Evolutionary conservation across 139 green algal species (phyloP).

Genomic region (Nannochloris sp.): DNA sequence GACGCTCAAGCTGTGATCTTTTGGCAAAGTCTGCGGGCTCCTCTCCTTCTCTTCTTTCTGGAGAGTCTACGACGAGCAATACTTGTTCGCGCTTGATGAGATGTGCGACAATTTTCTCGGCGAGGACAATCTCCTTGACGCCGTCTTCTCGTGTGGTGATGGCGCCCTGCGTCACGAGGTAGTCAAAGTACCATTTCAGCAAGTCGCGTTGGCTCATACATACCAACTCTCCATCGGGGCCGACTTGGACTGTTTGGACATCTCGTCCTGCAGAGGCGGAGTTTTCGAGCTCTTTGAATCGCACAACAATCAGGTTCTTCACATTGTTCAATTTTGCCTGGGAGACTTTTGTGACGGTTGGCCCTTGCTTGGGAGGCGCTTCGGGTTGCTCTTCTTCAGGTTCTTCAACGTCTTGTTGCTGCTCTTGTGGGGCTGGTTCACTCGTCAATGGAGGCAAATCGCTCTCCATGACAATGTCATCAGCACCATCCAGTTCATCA

Average conservation of each 20-base stretch:
- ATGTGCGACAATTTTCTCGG: slow-evolving; percentile 59
- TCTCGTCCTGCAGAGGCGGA: slow-evolving; percentile 4
- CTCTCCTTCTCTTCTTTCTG: slow-evolving; percentile 44
- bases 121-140: slow-evolving; percentile 31
- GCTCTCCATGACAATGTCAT: slow-evolving; percentile 12
- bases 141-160: slow-evolving; percentile 35
- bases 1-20: slow-evolving; percentile 48
- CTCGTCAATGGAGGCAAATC: not conserved
- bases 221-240: slow-evolving; percentile 13
- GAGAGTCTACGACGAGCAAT: slow-evolving; percentile 55
- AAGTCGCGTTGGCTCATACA: slow-evolving; percentile 66
- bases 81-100: slow-evolving; percentile 55
- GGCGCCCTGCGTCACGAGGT: slow-evolving; percentile 34
- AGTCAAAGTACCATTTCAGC: slow-evolving; percentile 76
- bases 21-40: slow-evolving; percentile 32
- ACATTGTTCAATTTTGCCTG: slow-evolving; percentile 67
- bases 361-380: not conserved
- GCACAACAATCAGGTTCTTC: slow-evolving; percentile 58
- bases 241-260: slow-evolving; percentile 13
- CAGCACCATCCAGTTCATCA: slow-evolving; percentile 25
- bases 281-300: slow-evolving; percentile 43
- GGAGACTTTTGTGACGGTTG: slow-evolving; percentile 41
- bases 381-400: not conserved
- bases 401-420: slow-evolving; percentile 16
- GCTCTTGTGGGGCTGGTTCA: slow-evolving; percentile 15